phyloP scores from a whole-genome alignment of 805 yeast genomes.

The Ogataea chonburiensis region DNA sequence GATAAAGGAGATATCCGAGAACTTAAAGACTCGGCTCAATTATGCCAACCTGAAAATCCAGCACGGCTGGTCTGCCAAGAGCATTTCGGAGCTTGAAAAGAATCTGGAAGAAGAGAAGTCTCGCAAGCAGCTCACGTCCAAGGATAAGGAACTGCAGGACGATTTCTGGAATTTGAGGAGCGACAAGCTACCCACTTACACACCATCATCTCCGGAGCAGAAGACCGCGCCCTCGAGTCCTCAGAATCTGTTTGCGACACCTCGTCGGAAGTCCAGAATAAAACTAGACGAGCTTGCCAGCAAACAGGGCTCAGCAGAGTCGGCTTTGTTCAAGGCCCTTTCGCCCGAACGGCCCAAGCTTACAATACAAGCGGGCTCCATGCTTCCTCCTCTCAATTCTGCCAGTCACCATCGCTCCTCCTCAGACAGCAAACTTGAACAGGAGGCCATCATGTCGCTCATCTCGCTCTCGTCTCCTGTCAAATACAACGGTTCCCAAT shows the following conservation, averaged over 20 bases:
- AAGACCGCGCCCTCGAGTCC: no score
- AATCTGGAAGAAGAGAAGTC: slow-evolving; percentile 25
- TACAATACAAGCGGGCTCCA: slow-evolving; percentile 10
- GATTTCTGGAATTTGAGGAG: slow-evolving; percentile 31
- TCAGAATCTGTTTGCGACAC: no score
- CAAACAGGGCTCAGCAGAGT: slow-evolving; percentile 27
- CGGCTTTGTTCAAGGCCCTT: slow-evolving; percentile 25
- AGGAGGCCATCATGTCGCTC: slow-evolving; percentile 54
- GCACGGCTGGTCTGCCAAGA: slow-evolving; percentile 35
- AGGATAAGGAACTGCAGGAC: slow-evolving; percentile 22
- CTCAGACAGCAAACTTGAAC: slow-evolving; percentile 39
- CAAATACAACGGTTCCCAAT: slow-evolving; percentile 32
- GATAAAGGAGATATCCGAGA: slow-evolving; percentile 37
- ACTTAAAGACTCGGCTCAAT: slow-evolving; percentile 36
- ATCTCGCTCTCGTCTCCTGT: slow-evolving; percentile 55
- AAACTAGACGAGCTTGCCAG: slow-evolving; percentile 34
- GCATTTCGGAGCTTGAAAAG: slow-evolving; percentile 31
- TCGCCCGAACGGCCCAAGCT: slow-evolving; percentile 25
- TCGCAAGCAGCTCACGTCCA: slow-evolving; percentile 13
- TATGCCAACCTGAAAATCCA: slow-evolving; percentile 38
- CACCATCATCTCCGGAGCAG: slow-evolving; percentile 7
- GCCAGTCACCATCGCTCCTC: slow-evolving; percentile 15
- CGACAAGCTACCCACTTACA: slow-evolving; percentile 25
- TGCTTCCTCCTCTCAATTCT: slow-evolving; percentile 10
- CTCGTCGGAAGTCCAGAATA: slow-evolving; percentile 18